phyloP scores from a whole-genome alignment of 1,139 yeast species.

The Saccharomycopsis hybrid region DNA sequence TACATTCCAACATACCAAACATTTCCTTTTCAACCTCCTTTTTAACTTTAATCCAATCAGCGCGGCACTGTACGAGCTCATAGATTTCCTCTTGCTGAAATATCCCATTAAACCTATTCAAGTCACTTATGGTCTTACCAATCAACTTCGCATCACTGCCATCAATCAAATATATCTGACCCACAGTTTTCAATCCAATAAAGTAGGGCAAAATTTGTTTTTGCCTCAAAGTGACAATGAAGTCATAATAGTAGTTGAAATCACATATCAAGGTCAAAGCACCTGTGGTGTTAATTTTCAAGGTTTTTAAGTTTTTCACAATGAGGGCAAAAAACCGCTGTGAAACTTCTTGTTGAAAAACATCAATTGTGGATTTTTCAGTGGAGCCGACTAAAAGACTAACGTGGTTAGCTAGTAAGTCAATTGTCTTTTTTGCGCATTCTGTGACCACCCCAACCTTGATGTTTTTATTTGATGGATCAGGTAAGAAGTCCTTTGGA shows the following conservation, averaged over 20 bases:
- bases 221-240: constrained; percentile 60
- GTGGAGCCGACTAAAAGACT: constrained; percentile 74
- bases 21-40: constrained; percentile 88
- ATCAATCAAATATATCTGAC: constrained; percentile 74
- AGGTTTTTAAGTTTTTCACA: constrained; percentile 65
- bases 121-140: constrained; percentile 77
- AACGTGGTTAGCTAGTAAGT: constrained; percentile 66
- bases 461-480: constrained; percentile 23
- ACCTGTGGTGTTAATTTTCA: constrained; percentile 70
- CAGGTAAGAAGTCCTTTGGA: constrained; percentile 47
- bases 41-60: constrained; percentile 76
- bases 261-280: constrained; percentile 74
- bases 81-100: constrained; percentile 89
- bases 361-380: constrained; percentile 82
- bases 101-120: constrained; percentile 81
- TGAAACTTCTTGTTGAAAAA: constrained; percentile 90
- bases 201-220: constrained; percentile 68
- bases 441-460: constrained; percentile 45
- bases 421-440: constrained; percentile 60
- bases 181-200: constrained; percentile 75
- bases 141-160: constrained; percentile 71
- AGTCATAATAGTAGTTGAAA: constrained; percentile 69
- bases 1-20: constrained; percentile 49
- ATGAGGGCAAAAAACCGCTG: constrained; percentile 74
- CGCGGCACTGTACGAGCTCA: constrained; percentile 82